Evolutionary conservation across 2,329 filamentous ascomycete genomes (phyloP), one percentile per base, ranked within the genome.

Genomic region (Trichophyton benhamiae): DNA sequence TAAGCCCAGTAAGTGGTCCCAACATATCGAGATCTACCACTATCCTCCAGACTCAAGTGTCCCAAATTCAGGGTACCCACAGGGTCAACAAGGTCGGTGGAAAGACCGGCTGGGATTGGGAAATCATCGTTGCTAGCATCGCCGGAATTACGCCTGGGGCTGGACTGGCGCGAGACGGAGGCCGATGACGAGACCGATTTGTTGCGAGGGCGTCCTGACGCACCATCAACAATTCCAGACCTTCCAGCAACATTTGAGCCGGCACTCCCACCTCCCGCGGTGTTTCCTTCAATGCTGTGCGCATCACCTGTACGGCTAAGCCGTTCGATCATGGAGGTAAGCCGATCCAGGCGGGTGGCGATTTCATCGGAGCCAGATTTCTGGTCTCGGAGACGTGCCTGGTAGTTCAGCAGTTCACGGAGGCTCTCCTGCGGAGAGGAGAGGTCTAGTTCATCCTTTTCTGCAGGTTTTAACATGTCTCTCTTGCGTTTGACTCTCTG

Each of bases 1-100:
- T 76, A 77, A 27, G 75, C 75, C 74, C 74, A 77, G 62, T 76
- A 77, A 9, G 75, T 77, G 4, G 74, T 77, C 22, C 75, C 75
- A 22, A 77, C 75, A 63, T 77, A 77, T 70, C 75, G 76, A 61
- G 75, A 76, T 48, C 70, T 72, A 27, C 75, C 75, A 3, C 73
- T 73, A 66, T 76, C 75, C 57, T 77, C 73, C 52, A 78, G 64
- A 62, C 75, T 77, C 52, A 78, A 64, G 67, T 76, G 74, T 0
- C 74, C 74, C 49, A 76, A 59, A 63, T 75, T 76, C 53, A 76
- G 61, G 25, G 71, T 75, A 20, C 73, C 74, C 36, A 77, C 68
- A 1, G 75, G 75, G 60, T 77, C 75, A 4, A 76, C 74, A 9
- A 75, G 66, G 59, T 77, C 75, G 1, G 72, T 75, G n/a, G 72